Percentiles rank a stretch among this genome's conserved stretches.
Evolutionary conservation across 169 alveolate genomes (phyloP).

Genomic region (Plasmodium sp.): DNA sequence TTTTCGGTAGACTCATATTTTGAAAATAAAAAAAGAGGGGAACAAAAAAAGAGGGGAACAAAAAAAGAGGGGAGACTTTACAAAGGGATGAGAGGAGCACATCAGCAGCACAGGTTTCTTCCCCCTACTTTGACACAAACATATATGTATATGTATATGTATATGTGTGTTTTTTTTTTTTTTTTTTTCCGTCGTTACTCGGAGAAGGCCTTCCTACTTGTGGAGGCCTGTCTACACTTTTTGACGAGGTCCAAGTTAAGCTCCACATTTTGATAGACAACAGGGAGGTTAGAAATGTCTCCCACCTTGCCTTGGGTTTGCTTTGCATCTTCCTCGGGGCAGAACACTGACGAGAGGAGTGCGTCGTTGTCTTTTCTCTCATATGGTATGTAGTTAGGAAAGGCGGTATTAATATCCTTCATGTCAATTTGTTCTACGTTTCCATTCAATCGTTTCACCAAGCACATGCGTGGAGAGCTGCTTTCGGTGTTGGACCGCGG

Average conservation of each 20-base stretch:
- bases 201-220: neutral
- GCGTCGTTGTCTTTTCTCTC: neutral
- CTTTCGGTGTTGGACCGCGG: neutral
- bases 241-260: constrained; percentile 6
- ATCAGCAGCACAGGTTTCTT: neutral
- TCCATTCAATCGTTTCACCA: constrained; percentile 31
- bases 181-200: neutral
- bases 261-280: neutral
- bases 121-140: neutral
- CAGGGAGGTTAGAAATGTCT: constrained; percentile 1
- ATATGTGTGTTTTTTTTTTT: neutral
- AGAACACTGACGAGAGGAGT: neutral
- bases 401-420: neutral
- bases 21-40: neutral
- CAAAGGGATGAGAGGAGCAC: neutral
- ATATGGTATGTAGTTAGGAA: constrained; percentile 66
- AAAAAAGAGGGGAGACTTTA: neutral
- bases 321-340: neutral
- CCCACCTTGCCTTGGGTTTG: neutral
- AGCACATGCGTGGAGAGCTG: neutral
- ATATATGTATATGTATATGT: neutral
- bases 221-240: constrained; percentile 37
- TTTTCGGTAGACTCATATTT: neutral
- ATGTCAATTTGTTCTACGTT: constrained; percentile 18
- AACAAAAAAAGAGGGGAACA: neutral